Evolutionary conservation across 2,329 filamentous ascomycete species (phyloP).

Genomic region (Hypoxylon rubiginosum): DNA sequence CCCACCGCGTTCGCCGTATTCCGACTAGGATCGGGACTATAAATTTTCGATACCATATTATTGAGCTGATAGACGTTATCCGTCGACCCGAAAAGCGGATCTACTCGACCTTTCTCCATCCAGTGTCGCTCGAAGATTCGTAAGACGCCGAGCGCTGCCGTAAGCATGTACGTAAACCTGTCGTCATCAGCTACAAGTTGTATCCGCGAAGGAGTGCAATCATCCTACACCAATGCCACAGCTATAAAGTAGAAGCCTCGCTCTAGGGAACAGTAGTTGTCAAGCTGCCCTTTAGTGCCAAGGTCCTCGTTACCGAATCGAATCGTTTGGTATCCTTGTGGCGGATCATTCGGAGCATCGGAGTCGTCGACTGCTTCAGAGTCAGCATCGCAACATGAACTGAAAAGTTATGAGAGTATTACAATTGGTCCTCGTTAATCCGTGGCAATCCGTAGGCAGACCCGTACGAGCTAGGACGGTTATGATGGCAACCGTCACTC

Average conservation of each 20-base stretch:
- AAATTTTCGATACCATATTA: conserved; percentile 18
- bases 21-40: conserved; percentile 13
- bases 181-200: conserved; percentile 16
- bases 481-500: conserved; percentile 51
- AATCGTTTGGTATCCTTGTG: conserved; percentile 47
- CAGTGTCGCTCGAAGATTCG: conserved; percentile 51
- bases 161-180: conserved; percentile 50
- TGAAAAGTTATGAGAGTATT: conserved; percentile 9
- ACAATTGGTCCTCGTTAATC: conserved; percentile 49
- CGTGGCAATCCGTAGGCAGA: conserved; percentile 53
- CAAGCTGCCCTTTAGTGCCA: conserved; percentile 39
- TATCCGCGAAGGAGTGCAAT: not conserved
- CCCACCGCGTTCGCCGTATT: conserved; percentile 5
- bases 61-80: conserved; percentile 32
- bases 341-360: conserved; percentile 36
- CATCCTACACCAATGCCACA: conserved; percentile 50
- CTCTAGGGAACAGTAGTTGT: conserved; percentile 48
- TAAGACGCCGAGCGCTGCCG: conserved; percentile 49
- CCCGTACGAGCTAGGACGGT: conserved; percentile 53
- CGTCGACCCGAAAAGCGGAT: conserved; percentile 44
- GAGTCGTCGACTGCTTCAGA: conserved; percentile 6
- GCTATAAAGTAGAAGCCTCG: conserved; percentile 52
- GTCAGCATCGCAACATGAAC: conserved; percentile 15
- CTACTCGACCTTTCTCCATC: conserved; percentile 44
- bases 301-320: conserved; percentile 50